Conservation (phyloP, 805 yeast species). For the Nakazawaea ambrosiae region DNA sequence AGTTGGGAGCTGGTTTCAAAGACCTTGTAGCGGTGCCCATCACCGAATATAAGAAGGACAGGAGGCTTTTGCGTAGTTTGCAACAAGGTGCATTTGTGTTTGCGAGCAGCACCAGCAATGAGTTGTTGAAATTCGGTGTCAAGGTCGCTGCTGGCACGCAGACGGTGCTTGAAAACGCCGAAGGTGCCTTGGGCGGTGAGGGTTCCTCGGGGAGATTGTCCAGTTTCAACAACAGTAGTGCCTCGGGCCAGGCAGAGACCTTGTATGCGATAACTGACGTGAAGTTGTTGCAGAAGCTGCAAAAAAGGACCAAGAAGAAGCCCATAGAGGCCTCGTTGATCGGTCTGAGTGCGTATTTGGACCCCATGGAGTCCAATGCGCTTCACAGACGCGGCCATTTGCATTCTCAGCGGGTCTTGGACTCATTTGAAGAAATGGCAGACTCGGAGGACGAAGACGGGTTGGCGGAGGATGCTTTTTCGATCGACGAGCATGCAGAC, state of each 20-base stretch:
- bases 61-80: conserved; percentile 58
- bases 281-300: conserved; percentile 3
- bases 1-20: conserved; percentile 71
- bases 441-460: not conserved
- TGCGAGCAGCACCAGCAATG: conserved; percentile 73
- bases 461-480: too few species aligned
- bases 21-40: conserved; percentile 70
- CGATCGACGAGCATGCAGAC: too few species aligned
- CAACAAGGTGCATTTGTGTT: conserved; percentile 72
- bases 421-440: conserved; percentile 24
- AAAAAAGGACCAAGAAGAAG: not conserved
- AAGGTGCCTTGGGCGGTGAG: conserved; percentile 68
- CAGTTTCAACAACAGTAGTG: conserved; percentile 10
- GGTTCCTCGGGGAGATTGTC: conserved; percentile 46
- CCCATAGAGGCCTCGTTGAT: not conserved
- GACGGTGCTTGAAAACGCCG: conserved; percentile 69
- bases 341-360: not conserved
- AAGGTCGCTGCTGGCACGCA: conserved; percentile 87
- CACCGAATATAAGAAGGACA: conserved; percentile 67
- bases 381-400: too few species aligned
- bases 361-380: conserved; percentile 1
- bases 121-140: conserved; percentile 73
- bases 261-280: conserved; percentile 9
- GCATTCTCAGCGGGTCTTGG: conserved; percentile 10
- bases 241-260: conserved; percentile 9